Evolutionary conservation across 106 monocot species (phyloP).

Genomic region (Acorus gramineus): DNA sequence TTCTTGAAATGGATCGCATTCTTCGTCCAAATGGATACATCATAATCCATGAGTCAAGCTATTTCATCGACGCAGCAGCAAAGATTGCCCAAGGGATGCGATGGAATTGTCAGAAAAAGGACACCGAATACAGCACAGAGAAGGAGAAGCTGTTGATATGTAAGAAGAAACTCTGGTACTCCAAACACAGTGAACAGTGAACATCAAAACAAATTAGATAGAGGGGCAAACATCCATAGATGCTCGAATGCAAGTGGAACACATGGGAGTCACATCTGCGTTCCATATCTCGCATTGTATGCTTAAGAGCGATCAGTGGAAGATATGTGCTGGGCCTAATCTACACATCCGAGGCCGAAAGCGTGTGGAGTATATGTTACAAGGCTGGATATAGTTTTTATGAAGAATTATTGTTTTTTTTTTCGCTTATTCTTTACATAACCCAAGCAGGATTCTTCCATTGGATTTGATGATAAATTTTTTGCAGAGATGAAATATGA

Average conservation of each 20-base stretch:
- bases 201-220: not conserved
- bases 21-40: constrained; percentile 19
- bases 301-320: no score
- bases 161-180: constrained; percentile 28
- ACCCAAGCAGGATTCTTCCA: no score
- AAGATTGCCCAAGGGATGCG: constrained; percentile 18
- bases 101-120: constrained; percentile 16
- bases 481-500: no score
- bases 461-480: no score
- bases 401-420: no score
- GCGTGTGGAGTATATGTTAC: no score
- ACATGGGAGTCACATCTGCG: no score
- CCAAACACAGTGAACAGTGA: constrained; percentile 5
- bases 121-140: constrained; percentile 17
- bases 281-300: no score
- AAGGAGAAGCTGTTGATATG: constrained; percentile 24
- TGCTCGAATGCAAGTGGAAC: not conserved
- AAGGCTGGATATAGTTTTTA: no score
- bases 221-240: not conserved
- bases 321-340: no score
- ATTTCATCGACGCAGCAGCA: constrained; percentile 15
- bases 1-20: constrained; percentile 32
- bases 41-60: constrained; percentile 17
- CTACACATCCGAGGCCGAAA: no score
- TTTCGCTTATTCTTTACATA: no score